These are phyloP conservation scores for Paraleonurus japonicus DNA, from an alignment of 257 asterid genomes.

Conservation along the genomic window DNA sequence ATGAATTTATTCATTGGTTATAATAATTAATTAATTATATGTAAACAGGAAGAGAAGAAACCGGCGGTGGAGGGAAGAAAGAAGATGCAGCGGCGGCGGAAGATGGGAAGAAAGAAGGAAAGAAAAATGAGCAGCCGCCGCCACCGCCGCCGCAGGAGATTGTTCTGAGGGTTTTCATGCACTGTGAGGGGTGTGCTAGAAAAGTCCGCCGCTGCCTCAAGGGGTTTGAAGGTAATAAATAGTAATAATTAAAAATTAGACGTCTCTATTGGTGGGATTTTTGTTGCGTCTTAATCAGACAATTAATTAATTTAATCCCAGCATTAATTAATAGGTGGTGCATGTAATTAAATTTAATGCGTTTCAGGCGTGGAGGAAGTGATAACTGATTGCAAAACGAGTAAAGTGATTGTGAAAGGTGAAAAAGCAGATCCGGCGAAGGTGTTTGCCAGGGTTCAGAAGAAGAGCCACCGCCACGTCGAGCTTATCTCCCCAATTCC, in stretches of 20 bases:
- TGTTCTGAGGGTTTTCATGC: slow-evolving; percentile 78
- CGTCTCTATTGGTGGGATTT: background rate
- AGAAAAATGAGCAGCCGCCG: slow-evolving; percentile 27
- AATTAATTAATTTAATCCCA: background rate
- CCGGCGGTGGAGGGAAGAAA: slow-evolving; percentile 22
- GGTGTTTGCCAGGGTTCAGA: slow-evolving; percentile 77
- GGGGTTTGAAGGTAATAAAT: slow-evolving; percentile 66
- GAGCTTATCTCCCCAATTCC: slow-evolving; percentile 79
- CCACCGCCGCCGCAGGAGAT: slow-evolving; percentile 70
- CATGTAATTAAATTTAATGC: background rate
- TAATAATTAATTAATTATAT: background rate
- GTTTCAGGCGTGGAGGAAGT: slow-evolving; percentile 79
- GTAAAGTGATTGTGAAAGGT: slow-evolving; percentile 79
- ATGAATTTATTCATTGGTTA: background rate
- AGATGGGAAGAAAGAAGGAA: slow-evolving; percentile 26
- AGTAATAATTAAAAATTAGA: background rate
- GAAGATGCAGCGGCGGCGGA: slow-evolving; percentile 16
- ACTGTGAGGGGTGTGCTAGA: slow-evolving; percentile 91
- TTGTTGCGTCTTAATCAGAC: background rate
- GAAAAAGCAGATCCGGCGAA: slow-evolving; percentile 90
- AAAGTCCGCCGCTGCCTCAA: slow-evolving; percentile 77
- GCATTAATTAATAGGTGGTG: background rate
- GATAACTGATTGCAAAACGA: slow-evolving; percentile 58
- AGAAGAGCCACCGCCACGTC: slow-evolving; percentile 84
- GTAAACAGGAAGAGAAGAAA: slow-evolving; percentile 42